Evolutionary conservation across 805 yeast species (phyloP).

Genomic region (Myxozyma nipponensis): DNA sequence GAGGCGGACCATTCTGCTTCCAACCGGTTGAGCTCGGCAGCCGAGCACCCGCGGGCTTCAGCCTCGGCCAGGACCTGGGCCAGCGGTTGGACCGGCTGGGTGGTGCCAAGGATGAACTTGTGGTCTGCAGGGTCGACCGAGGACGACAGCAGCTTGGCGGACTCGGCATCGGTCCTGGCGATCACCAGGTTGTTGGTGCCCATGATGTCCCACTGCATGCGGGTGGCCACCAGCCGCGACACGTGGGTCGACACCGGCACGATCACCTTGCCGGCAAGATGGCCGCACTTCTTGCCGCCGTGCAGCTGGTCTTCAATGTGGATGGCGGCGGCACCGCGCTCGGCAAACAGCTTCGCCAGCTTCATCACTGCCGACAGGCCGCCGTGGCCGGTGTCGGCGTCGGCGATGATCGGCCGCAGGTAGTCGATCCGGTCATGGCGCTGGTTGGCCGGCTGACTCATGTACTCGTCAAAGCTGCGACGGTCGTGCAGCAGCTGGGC

Average conservation of each 20-base stretch:
- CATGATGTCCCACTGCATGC: slow-evolving; percentile 65
- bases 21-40: slow-evolving; percentile 38
- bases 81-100: slow-evolving; percentile 40
- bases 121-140: slow-evolving; percentile 57
- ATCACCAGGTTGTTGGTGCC: slow-evolving; percentile 54
- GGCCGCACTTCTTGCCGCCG: slow-evolving; percentile 66
- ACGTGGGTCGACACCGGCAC: slow-evolving; percentile 59
- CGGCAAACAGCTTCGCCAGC: slow-evolving; percentile 61
- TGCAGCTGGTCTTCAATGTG: slow-evolving; percentile 62
- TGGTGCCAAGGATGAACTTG: slow-evolving; percentile 50
- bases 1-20: slow-evolving; percentile 49
- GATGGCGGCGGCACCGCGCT: slow-evolving; percentile 62
- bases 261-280: slow-evolving; percentile 56
- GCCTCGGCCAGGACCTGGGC: slow-evolving; percentile 46
- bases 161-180: slow-evolving; percentile 60
- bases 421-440: slow-evolving; percentile 44
- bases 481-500: slow-evolving; percentile 58
- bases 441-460: slow-evolving; percentile 31
- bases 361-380: slow-evolving; percentile 62
- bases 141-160: slow-evolving; percentile 50
- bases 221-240: slow-evolving; percentile 51
- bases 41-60: slow-evolving; percentile 40
- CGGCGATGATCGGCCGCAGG: slow-evolving; percentile 60
- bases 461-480: slow-evolving; percentile 46
- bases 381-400: slow-evolving; percentile 66